Conservation (phyloP, 768 basidiomycete genomes). For the Rhodosporidiobolus odoratus region DNA sequence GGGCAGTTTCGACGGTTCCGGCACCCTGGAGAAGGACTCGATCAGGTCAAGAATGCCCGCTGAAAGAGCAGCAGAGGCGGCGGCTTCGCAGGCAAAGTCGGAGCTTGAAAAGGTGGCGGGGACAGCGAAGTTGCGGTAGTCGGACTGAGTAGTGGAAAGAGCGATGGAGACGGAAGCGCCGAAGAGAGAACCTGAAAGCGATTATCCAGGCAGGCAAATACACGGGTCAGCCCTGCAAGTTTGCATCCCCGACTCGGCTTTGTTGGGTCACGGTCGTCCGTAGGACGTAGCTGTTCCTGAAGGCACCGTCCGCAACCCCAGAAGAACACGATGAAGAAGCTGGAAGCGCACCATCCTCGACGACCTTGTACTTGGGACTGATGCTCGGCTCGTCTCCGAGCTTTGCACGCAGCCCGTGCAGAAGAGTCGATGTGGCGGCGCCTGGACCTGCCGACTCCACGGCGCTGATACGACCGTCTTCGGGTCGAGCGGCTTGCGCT, state of each 20-base stretch:
- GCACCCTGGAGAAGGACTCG: not conserved
- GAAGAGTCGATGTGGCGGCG: not conserved
- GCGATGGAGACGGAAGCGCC: not conserved
- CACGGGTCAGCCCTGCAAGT: not conserved
- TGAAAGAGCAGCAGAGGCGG: not conserved
- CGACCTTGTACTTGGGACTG: not conserved
- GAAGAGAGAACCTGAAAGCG: not conserved
- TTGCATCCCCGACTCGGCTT: too few species aligned
- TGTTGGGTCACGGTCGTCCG: too few species aligned
- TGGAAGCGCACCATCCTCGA: not conserved
- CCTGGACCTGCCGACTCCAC: not conserved
- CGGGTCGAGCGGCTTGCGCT: not conserved
- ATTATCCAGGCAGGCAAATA: not conserved
- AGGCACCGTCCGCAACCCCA: too few species aligned
- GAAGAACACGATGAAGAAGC: not conserved
- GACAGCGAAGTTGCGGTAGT: not conserved
- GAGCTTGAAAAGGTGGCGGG: not conserved
- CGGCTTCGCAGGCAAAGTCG: not conserved
- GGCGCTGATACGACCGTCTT: not conserved
- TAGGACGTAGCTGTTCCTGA: too few species aligned
- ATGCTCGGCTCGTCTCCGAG: not conserved
- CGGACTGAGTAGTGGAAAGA: not conserved
- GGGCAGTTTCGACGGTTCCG: too few species aligned
- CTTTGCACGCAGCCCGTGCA: not conserved
- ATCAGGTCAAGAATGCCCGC: slow-evolving; percentile 8